These are phyloP conservation scores for Cunninghamia lanceolata DNA, from an alignment of 75 land plant species.

Conservation along the genomic window DNA sequence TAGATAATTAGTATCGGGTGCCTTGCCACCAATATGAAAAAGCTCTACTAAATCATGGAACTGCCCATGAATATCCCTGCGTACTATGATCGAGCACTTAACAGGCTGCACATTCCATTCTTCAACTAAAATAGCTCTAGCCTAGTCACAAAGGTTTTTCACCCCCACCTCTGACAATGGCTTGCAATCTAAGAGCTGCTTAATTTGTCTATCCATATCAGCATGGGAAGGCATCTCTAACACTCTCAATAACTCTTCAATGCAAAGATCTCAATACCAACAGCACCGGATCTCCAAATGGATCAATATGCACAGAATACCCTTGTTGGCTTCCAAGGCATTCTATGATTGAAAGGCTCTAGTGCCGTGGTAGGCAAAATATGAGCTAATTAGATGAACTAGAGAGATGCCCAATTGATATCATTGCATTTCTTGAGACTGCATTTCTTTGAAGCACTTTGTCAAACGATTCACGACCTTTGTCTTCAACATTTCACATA, in stretches of 20 bases:
- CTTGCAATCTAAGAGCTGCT: conserved; percentile 84
- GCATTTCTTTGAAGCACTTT: too few relatives aligned
- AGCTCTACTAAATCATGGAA: conserved; percentile 81
- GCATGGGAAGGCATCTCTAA: conserved; percentile 52
- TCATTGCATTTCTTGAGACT: too few relatives aligned
- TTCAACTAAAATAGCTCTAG: conserved; percentile 60
- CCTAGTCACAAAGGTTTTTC: conserved; percentile 71
- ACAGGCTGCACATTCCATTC: conserved; percentile 83
- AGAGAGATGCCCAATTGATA: too few relatives aligned
- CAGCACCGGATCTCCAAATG: too few relatives aligned
- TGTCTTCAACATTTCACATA: too few relatives aligned
- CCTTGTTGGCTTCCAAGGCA: too few relatives aligned
- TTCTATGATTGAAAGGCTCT: too few relatives aligned
- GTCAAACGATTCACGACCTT: too few relatives aligned
- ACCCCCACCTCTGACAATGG: conserved; percentile 67
- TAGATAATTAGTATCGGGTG: conserved; percentile 82
- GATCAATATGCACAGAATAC: too few relatives aligned
- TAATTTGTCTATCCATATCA: conserved; percentile 83
- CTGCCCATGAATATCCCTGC: conserved; percentile 83
- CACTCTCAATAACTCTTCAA: not conserved
- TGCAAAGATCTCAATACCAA: not conserved
- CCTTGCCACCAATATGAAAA: conserved; percentile 66
- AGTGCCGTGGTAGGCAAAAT: too few relatives aligned
- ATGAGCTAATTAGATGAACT: too few relatives aligned
- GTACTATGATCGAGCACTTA: conserved; percentile 67